Conservation (phyloP, 345 rosid species). For the Melaleuca alternifolia region DNA sequence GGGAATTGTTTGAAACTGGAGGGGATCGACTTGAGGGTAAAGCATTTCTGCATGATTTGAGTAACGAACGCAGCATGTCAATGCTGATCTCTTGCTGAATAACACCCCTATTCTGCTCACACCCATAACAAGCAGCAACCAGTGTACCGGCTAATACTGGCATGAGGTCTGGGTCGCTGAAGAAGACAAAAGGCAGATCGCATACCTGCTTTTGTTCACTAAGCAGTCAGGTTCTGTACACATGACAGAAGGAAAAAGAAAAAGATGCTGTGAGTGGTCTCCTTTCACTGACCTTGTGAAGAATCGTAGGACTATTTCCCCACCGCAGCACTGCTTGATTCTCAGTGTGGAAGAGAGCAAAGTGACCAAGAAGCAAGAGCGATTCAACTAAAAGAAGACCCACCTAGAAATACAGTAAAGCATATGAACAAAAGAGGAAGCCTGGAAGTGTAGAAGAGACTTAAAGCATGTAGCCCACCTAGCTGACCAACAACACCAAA, state of each 20-base stretch:
- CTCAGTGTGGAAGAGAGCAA: conserved; percentile 56
- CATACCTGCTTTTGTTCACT: conserved; percentile 43
- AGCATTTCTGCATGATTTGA: conserved; percentile 51
- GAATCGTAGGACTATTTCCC: conserved; percentile 76
- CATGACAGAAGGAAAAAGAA: not conserved
- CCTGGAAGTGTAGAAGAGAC: not conserved
- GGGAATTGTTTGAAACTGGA: conserved; percentile 15
- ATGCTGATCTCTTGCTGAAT: conserved; percentile 61
- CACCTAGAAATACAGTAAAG: conserved; percentile 17
- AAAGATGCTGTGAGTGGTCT: not conserved
- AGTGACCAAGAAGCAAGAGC: conserved; percentile 53
- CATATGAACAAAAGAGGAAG: not conserved
- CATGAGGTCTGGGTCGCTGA: conserved; percentile 66
- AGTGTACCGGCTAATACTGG: conserved; percentile 50
- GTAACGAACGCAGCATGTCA: conserved; percentile 60
- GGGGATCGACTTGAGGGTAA: conserved; percentile 9
- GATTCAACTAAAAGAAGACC: conserved; percentile 63
- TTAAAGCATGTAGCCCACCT: not conserved
- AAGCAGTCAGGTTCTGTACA: not conserved
- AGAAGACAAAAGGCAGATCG: conserved; percentile 68
- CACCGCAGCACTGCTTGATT: conserved; percentile 78
- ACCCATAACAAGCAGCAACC: conserved; percentile 61
- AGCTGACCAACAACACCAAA: not conserved
- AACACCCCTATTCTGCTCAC: conserved; percentile 56
- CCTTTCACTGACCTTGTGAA: conserved; percentile 52